Evolutionary conservation across 2,329 filamentous ascomycete species (phyloP), one percentile per base, ranked within the genome.

Genomic region (Fusarium newnesense): DNA sequence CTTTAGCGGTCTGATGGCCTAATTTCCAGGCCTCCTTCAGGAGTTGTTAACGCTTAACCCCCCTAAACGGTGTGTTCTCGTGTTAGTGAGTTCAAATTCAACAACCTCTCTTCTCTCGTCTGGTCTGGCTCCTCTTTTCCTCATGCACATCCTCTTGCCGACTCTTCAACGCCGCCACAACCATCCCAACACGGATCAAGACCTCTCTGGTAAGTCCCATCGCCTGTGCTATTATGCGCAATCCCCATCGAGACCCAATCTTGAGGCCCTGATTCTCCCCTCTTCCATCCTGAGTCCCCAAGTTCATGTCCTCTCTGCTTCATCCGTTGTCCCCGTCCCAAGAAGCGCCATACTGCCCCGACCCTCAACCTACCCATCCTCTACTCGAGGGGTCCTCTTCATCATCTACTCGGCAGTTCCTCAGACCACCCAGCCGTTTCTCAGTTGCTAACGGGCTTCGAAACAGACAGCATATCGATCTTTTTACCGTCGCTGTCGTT

Each of bases 61-160:
- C 52, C 71, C 59, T 68, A 61, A 61, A 53, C 50, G 58, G 56
- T 60, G 64, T 65, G 54, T 64, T 64, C 63, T 71, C 59, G 62
- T 77, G 74, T 77, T 77, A 77, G 75, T 77, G 75, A 77, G 75
- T 77, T 81, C 82, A 83, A 83, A 82, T 83, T 81, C 77, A 80
- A 80, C 78, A 78, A 81, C 81, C 78, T 83, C 78, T 75, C 71
- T 73, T 69, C 71, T 76, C 72, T 59, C 42, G 10, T 30, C 56
- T 59, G 42, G 73, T 65, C 78, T 77, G 76, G 78, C 80, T 84
- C 82, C 82, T 84, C 82, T 84, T 84, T 84, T 84, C 82, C 81
- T 80, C 81, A 81, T 82, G 78, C 82, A 83, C 82, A 82, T 80
- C 79, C 80, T 81, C 79, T 77, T 77, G 80, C 77, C 76, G 77